Conservation (phyloP, 257 asterid species). For the Fraxinus pennsylvanica region DNA sequence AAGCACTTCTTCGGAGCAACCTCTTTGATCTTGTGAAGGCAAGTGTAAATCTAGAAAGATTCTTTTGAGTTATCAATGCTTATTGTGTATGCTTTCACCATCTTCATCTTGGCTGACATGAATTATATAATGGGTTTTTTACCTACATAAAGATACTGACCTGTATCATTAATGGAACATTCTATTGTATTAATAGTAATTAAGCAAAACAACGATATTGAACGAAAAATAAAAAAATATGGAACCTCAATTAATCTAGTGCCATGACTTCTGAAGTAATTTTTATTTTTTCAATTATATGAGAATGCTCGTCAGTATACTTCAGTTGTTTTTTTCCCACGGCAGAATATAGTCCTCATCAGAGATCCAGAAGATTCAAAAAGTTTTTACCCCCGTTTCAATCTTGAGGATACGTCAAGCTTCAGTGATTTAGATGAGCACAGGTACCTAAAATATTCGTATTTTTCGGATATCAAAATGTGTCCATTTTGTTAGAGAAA, state of each 20-base stretch:
- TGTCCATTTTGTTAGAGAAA: not conserved
- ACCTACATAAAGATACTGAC: not conserved
- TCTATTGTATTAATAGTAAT: not conserved
- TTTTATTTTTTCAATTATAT: not conserved
- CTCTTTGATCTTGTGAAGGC: slow-evolving; percentile 92
- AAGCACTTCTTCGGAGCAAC: slow-evolving; percentile 59
- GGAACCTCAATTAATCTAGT: not conserved
- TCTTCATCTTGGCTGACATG: not conserved
- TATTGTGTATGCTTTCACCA: not conserved
- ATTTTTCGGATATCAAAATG: not conserved
- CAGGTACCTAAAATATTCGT: slow-evolving; percentile 45
- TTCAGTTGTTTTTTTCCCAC: slow-evolving; percentile 19
- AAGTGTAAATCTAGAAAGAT: slow-evolving; percentile 24
- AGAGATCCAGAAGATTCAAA: slow-evolving; percentile 83
- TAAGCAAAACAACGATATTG: not conserved
- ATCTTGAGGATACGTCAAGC: slow-evolving; percentile 84
- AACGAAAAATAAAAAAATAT: not conserved
- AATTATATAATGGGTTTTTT: not conserved
- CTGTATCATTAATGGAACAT: not conserved
- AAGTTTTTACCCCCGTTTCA: slow-evolving; percentile 86
- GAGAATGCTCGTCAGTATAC: not conserved
- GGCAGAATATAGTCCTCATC: slow-evolving; percentile 82
- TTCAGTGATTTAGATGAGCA: slow-evolving; percentile 68
- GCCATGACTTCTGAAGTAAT: not conserved
- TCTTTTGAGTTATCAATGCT: slow-evolving; percentile 1